phyloP scores from a whole-genome alignment of 345 rosid genomes.

The Psidium friedrichsthalianum region DNA sequence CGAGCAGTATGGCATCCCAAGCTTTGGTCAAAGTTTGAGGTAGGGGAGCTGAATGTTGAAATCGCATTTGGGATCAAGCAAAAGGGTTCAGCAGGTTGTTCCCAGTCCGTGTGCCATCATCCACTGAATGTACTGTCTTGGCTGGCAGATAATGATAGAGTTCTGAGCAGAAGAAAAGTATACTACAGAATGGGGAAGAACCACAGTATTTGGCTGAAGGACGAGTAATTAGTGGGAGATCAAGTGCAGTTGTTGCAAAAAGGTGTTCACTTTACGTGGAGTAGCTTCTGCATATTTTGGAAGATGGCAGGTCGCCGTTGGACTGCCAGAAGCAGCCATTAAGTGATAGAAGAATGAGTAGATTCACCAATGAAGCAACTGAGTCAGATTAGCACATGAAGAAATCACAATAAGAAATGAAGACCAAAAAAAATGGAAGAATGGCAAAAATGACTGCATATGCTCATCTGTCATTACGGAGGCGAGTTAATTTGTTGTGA shows the following conservation, averaged over 20 bases:
- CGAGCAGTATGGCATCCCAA: no score
- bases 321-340: conserved; percentile 28
- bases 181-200: conserved; percentile 4
- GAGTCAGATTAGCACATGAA: no score
- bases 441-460: conserved; percentile 37
- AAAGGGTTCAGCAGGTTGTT: no score
- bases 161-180: conserved; percentile 32
- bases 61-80: no score
- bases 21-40: no score
- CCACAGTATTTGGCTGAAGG: conserved; percentile 14
- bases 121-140: no score
- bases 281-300: conserved; percentile 18
- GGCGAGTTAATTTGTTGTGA: conserved; percentile 68
- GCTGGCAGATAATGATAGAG: background rate
- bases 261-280: conserved; percentile 7
- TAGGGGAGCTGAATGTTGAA: no score
- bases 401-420: no score
- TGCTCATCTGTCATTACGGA: conserved; percentile 77
- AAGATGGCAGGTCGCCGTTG: conserved; percentile 31
- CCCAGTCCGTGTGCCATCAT: no score
- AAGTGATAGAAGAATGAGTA: background rate
- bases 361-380: background rate
- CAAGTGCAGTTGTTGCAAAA: conserved; percentile 18
- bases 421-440: conserved; percentile 14
- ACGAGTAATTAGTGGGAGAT: conserved; percentile 28